Evolutionary conservation across 331 rosid genomes (phyloP), one percentile per base, ranked within the genome.

Genomic region (Cydonia oblonga): DNA sequence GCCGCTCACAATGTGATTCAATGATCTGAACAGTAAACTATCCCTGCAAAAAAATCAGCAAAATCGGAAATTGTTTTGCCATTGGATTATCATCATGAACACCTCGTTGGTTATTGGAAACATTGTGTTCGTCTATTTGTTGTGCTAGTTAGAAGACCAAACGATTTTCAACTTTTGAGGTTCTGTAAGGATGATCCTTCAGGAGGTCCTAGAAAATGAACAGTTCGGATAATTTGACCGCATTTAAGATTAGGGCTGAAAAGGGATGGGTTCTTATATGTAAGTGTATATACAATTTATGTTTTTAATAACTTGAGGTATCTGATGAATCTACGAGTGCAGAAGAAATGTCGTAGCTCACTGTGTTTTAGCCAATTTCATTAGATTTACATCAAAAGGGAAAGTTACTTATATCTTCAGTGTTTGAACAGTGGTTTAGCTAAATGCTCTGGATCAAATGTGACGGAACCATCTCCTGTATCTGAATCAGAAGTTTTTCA

Each of bases 371-470:
- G 54, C 20, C 24, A 19, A 60, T 81, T 72, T n/a, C 56, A 52
- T 75, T 71, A 73, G 67, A 6, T 62, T 54, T 46, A 49, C 54
- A 49, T 49, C 20, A 49, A 49, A 49, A 6, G 9, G 9, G 20
- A 16, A 49, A 16, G 42, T 38, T 38, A 14, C 71, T 51, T 74
- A 38, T 62, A 67, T 79, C 58, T 75, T 75, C 40, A 80, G 29
- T 79, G 69, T 84, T 58, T 70, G 61, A 63, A 75, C 96, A 93
- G 98, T 75, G 97, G 74, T 80, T 66, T 83, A 9, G 79, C 80
- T 69, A 88, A 85, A 84, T 58, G 76, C 78, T 83, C 88, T 77
- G 90, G 83, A 46, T 77, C 96, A 73, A 83, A 86, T 83, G 86
- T 80, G 80, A 74, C 63, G 9, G 96, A 86, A 81, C 83, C 87